Evolutionary conservation across 2,329 filamentous ascomycete species (phyloP).

Genomic region (Fusarium haematococcum): DNA sequence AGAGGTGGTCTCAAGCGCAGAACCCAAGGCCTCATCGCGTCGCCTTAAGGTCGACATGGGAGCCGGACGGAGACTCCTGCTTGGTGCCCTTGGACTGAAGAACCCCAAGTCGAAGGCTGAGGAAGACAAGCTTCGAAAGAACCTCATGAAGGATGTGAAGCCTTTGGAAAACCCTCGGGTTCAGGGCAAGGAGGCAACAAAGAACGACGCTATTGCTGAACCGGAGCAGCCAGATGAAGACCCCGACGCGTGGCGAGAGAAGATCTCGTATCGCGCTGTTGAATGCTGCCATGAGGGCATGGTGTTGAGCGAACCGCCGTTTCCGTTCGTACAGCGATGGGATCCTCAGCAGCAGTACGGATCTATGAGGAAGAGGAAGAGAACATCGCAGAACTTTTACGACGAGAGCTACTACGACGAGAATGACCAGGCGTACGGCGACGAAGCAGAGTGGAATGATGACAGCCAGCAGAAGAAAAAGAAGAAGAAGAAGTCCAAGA

Average conservation of each 20-base stretch:
- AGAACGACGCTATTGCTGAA: constrained; percentile 15
- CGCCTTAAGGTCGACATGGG: constrained; percentile 58
- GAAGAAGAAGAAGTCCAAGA: constrained; percentile 52
- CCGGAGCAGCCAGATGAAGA: constrained; percentile 51
- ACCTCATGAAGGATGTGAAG: constrained; percentile 67
- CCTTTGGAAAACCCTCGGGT: constrained; percentile 53
- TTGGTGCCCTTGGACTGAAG: constrained; percentile 77
- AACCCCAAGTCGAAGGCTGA: constrained; percentile 77
- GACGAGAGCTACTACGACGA: constrained; percentile 47
- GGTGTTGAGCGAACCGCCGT: constrained; percentile 80
- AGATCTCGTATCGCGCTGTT: constrained; percentile 80
- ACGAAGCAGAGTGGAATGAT: constrained; percentile 48
- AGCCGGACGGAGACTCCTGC: constrained; percentile 75
- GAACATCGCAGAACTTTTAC: constrained; percentile 51
- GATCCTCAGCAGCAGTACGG: constrained; percentile 75
- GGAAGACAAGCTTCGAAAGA: constrained; percentile 70
- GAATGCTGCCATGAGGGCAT: constrained; percentile 83
- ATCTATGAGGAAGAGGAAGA: constrained; percentile 62
- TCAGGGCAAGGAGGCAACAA: constrained; percentile 31
- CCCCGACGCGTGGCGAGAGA: constrained; percentile 77
- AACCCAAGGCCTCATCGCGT: constrained; percentile 22
- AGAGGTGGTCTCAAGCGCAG: constrained; percentile 9
- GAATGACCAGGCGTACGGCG: constrained; percentile 42
- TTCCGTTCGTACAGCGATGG: constrained; percentile 92
- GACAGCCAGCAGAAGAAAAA: constrained; percentile 48